Percentiles rank a stretch among this genome's conserved stretches.
Evolutionary conservation across 2,329 filamentous ascomycete genomes (phyloP).

Genomic region (Neonectria punicea): DNA sequence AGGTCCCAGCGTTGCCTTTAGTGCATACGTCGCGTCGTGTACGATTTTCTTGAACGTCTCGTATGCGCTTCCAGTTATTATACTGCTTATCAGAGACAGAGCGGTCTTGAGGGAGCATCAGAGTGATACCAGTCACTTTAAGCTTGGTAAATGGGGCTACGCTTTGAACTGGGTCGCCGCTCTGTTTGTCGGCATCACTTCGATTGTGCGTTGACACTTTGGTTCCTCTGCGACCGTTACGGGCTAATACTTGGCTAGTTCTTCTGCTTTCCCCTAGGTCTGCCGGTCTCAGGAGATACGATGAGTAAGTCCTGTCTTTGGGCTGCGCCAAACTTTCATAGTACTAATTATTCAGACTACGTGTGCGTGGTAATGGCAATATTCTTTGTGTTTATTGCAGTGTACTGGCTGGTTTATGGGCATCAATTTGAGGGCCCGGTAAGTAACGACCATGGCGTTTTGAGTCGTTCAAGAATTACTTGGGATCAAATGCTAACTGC

Average conservation of each 20-base stretch:
- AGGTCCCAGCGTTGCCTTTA: conserved; percentile 56
- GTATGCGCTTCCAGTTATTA: conserved; percentile 54
- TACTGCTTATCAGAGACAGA: conserved; percentile 48
- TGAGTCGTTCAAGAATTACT: too few species aligned
- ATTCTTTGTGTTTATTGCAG: background rate
- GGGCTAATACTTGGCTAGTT: conserved; percentile 5
- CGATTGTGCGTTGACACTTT: conserved; percentile 39
- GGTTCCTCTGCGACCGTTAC: too few species aligned
- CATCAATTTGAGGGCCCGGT: conserved; percentile 3
- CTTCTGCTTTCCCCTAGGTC: conserved; percentile 20
- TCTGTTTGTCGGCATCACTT: conserved; percentile 49
- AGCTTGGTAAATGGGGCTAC: conserved; percentile 38
- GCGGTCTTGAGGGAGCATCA: conserved; percentile 39
- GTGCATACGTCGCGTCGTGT: conserved; percentile 54
- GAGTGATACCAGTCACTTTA: conserved; percentile 37
- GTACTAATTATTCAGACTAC: conserved; percentile 1
- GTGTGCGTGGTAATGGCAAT: conserved; percentile 1
- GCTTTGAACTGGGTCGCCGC: conserved; percentile 44
- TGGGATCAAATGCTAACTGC: too few species aligned
- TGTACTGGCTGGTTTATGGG: conserved; percentile 6
- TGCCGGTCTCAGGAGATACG: conserved; percentile 15
- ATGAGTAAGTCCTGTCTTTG: conserved; percentile 17
- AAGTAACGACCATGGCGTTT: background rate
- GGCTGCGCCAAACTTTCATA: too few species aligned
- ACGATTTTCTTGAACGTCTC: conserved; percentile 58